A percentile compares a stretch with the other conserved stretches of the same genome.
These are phyloP conservation scores for Aspergillus oerlinghausenensis DNA, from an alignment of 2,329 filamentous ascomycete genomes.

Conservation along the genomic window DNA sequence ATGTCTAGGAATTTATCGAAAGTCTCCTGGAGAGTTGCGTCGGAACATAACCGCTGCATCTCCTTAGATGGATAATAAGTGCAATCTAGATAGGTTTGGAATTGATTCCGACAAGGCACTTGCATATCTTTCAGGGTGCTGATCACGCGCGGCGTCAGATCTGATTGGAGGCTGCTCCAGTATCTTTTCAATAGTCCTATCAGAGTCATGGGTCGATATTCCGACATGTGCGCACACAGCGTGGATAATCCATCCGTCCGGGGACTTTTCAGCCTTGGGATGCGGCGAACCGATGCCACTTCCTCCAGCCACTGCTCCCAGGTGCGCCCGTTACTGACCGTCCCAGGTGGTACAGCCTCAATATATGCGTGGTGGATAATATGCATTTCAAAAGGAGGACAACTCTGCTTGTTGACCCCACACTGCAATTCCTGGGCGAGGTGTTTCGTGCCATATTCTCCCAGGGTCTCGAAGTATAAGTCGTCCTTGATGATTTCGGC, in stretches of 20 bases:
- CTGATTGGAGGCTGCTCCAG: neutral
- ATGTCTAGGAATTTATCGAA: neutral
- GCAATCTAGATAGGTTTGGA: rapidly evolving
- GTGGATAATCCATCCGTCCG: neutral
- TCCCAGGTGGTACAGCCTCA: neutral
- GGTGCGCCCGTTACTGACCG: neutral
- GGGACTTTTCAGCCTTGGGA: conserved; percentile 2
- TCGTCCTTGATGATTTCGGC: neutral
- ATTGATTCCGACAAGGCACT: no score
- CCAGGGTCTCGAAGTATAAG: conserved; percentile 2
- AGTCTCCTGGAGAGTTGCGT: no score
- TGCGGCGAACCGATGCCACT: neutral
- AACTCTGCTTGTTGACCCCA: neutral
- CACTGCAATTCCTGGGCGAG: neutral
- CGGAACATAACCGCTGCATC: no score
- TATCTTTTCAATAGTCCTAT: conserved; percentile 1
- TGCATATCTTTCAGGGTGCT: no score
- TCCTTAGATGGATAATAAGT: no score
- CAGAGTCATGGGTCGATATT: neutral
- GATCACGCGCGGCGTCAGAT: neutral
- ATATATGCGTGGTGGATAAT: conserved; percentile 3
- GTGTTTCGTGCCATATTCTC: neutral
- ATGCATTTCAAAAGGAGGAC: neutral
- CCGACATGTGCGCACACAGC: neutral
- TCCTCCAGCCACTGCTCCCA: conserved; percentile 5